Evolutionary conservation across 176 grass and related monocot genomes (phyloP).

Genomic region (Themeda triandra): DNA sequence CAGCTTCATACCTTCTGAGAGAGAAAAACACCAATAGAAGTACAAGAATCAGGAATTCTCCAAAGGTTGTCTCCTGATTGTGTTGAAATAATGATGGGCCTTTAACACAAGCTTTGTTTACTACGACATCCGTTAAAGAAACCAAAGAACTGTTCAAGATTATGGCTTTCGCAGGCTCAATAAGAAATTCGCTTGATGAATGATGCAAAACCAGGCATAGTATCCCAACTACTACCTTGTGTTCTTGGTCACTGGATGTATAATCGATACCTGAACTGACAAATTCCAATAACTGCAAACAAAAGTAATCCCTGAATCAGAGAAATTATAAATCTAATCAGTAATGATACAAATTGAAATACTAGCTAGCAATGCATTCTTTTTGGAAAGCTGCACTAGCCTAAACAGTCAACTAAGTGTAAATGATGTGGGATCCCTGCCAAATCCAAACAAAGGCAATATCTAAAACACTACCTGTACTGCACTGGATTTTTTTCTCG

Average conservation of each 20-base stretch:
- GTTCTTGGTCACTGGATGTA: slow-evolving; percentile 43
- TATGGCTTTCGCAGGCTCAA: slow-evolving; percentile 78
- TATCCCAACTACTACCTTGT: slow-evolving; percentile 63
- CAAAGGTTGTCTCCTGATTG: slow-evolving; percentile 69
- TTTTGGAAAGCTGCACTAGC: background rate
- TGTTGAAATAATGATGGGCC: slow-evolving; percentile 73
- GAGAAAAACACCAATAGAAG: slow-evolving; percentile 73
- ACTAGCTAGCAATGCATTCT: background rate
- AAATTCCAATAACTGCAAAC: slow-evolving; percentile 64
- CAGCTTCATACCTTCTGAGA: slow-evolving; percentile 65
- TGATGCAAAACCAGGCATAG: slow-evolving; percentile 70
- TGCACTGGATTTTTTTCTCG: background rate
- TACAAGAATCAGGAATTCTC: slow-evolving; percentile 61
- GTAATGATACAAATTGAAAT: background rate
- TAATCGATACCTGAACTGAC: slow-evolving; percentile 41
- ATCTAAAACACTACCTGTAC: background rate
- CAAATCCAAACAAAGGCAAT: slow-evolving; percentile 9
- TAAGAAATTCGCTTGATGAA: slow-evolving; percentile 59
- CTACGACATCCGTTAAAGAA: slow-evolving; percentile 55
- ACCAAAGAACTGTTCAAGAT: slow-evolving; percentile 56
- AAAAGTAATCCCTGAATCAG: slow-evolving; percentile 16
- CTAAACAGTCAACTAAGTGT: slow-evolving; percentile 7
- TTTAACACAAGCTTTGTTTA: slow-evolving; percentile 69
- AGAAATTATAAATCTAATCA: background rate
- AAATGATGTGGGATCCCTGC: background rate